Percentiles rank a stretch among this genome's conserved stretches.
Evolutionary conservation across 2,329 filamentous ascomycete genomes (phyloP).

Genomic region (Paraconiothyrium sp.): DNA sequence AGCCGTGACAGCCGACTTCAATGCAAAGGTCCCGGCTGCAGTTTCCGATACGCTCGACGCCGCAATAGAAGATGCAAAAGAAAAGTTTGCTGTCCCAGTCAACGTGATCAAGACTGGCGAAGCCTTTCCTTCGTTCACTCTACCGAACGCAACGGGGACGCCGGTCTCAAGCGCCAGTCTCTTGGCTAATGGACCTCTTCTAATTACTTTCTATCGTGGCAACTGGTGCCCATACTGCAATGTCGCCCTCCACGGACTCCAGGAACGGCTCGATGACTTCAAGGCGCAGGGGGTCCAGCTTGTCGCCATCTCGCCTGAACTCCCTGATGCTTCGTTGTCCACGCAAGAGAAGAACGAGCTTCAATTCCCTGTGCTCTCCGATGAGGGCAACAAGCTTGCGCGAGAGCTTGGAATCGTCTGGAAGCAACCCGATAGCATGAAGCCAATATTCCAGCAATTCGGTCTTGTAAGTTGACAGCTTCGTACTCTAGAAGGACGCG

Average conservation of each 20-base stretch:
- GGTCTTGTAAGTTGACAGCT: conserved; percentile 4
- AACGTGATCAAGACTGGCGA: conserved; percentile 6
- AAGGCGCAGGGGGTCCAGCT: conserved; percentile 51
- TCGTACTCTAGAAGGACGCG: not conserved
- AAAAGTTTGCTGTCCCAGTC: conserved; percentile 5
- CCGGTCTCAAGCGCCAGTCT: conserved; percentile 44
- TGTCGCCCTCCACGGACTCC: conserved; percentile 48
- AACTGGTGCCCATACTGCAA: conserved; percentile 61
- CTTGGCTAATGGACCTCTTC: conserved; percentile 37
- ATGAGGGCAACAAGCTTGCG: conserved; percentile 50
- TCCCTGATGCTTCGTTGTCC: conserved; percentile 51
- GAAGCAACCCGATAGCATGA: conserved; percentile 16
- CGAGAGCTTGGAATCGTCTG: conserved; percentile 19
- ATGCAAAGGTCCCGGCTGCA: not conserved
- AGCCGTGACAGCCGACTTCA: conserved; percentile 6
- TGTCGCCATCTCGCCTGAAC: conserved; percentile 55
- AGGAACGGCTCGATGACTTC: conserved; percentile 50
- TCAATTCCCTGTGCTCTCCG: conserved; percentile 54
- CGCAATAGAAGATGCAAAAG: not conserved
- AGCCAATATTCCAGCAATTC: conserved; percentile 8
- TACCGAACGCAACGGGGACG: conserved; percentile 45
- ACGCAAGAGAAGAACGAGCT: conserved; percentile 54
- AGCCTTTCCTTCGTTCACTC: conserved; percentile 12
- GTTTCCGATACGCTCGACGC: not conserved
- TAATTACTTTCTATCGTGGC: conserved; percentile 60